These are phyloP conservation scores for Aspergillus nanangensis DNA, from an alignment of 495 filamentous ascomycete genomes.

Conservation along the genomic window DNA sequence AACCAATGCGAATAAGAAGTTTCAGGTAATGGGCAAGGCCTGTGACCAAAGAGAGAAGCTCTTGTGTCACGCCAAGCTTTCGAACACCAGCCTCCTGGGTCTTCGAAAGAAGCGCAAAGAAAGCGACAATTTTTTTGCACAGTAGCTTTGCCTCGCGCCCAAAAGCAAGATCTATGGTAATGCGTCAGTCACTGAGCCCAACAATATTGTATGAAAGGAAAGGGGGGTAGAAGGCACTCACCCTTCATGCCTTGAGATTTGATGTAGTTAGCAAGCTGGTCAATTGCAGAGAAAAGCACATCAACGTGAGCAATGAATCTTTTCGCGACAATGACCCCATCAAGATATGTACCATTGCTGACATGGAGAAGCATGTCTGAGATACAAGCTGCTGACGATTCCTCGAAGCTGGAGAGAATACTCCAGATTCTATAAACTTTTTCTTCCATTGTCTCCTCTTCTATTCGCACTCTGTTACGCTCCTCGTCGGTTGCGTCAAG, in stretches of 20 bases:
- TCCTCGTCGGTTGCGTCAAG: conserved; percentile 67
- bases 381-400: conserved; percentile 95
- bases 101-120: conserved; percentile 90
- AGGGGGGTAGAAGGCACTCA: conserved; percentile 30
- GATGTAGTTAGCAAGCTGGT: conserved; percentile 74
- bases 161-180: conserved; percentile 72
- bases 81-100: conserved; percentile 85
- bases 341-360: conserved; percentile 94
- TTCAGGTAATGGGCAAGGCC: conserved; percentile 98
- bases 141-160: conserved; percentile 93
- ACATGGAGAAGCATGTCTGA: conserved; percentile 99
- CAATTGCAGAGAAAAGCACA: conserved; percentile 83
- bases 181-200: conserved; percentile 18
- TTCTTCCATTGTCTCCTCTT: conserved; percentile 93
- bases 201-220: background rate
- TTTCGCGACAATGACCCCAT: conserved; percentile 94
- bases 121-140: conserved; percentile 98
- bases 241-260: conserved; percentile 67
- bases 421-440: conserved; percentile 99
- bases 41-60: conserved; percentile 90
- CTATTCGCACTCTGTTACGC: conserved; percentile 69
- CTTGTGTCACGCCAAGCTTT: conserved; percentile 93
- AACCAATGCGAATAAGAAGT: conserved; percentile 91
- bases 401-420: conserved; percentile 93
- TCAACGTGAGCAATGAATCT: conserved; percentile 96